Base-by-base conservation (phyloP, 2,329 filamentous ascomycete genomes). In the Aspergillus spinulosporus region DNA sequence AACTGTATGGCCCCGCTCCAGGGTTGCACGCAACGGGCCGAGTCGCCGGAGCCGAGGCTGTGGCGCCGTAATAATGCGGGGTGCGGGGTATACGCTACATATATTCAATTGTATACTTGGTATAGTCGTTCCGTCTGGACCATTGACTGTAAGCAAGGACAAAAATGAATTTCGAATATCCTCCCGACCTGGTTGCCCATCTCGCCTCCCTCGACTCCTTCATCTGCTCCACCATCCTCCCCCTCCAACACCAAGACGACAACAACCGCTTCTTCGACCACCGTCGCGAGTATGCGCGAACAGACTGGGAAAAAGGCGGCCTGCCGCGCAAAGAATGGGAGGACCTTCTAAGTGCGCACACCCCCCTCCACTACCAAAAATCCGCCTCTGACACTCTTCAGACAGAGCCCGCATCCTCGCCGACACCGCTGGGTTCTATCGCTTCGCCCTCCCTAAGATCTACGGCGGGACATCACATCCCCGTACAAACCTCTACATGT, bases 261-360 rank as follows among this genome's bases (percentile, higher is more conserved):
- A 87, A 87, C 65, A 76, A 83, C 53, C 80, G 83, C 56, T 87
- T 87, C 78, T 87, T 87, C 71, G 84, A 87, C 68, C 81, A 87
- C 68, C 80, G 84, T n/a, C 81, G 84, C 60, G 84, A 87, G 63
- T 78, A 85, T 64, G 74, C 82, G 4, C 81, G 84, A 34, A 87
- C 84, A 1, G 78, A 87, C 64, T 87, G 83, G 82, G 78, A 81
- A 52, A 78, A 79, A 40, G 72, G 75, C 55, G 83, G 84, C 2
- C 74, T 86, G 2, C 84, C 84, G 0, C 77, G 77, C 4, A 68
- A 76, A 44, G 83, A 85, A 63, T 87, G 84, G 84, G 83, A 87
- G 62, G 71, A 74, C 1, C 70, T 87, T 0, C 42, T 56, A 29
- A 37, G 48, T 57, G 21, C 21, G 21, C 21, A 29, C 9, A 8